Percentiles rank a stretch among this genome's conserved stretches.
Conservation (phyloP, 495 filamentous ascomycete species). For the Penicillium subrubescens region DNA sequence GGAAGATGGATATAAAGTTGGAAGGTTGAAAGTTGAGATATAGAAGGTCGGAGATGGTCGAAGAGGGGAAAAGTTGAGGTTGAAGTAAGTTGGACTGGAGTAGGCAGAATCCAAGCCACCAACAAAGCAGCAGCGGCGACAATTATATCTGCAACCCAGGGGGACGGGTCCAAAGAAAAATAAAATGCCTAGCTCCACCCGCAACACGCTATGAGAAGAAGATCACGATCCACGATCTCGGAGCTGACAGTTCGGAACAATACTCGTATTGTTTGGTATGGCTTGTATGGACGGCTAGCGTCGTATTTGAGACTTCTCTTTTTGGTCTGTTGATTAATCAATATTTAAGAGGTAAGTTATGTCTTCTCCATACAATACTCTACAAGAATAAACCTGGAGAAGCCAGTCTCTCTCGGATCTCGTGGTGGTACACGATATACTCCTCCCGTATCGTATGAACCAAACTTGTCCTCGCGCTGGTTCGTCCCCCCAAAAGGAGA, state of each 20-base stretch:
- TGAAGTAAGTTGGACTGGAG: slow-evolving; percentile 7
- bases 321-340: not conserved
- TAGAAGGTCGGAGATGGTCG: not conserved
- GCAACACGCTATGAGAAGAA: slow-evolving; percentile 47
- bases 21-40: slow-evolving; percentile 6
- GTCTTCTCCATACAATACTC: not conserved
- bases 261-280: slow-evolving; percentile 21
- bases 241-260: slow-evolving; percentile 48
- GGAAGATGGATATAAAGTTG: not conserved
- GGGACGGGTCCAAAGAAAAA: slow-evolving; percentile 45
- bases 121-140: slow-evolving; percentile 18
- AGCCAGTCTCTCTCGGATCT: not conserved
- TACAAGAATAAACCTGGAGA: not conserved
- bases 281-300: not conserved
- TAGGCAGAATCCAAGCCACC: slow-evolving; percentile 12
- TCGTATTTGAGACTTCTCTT: not conserved
- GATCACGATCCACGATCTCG: slow-evolving; percentile 54
- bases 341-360: not conserved
- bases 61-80: not conserved
- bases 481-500: slow-evolving; percentile 5
- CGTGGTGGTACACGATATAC: not conserved
- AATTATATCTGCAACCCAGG: slow-evolving; percentile 40
- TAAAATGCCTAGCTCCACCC: slow-evolving; percentile 42
- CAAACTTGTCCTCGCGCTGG: not conserved
- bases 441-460: not conserved